phyloP scores from a whole-genome alignment of 331 rosid genomes.

The Ulmus americana region DNA sequence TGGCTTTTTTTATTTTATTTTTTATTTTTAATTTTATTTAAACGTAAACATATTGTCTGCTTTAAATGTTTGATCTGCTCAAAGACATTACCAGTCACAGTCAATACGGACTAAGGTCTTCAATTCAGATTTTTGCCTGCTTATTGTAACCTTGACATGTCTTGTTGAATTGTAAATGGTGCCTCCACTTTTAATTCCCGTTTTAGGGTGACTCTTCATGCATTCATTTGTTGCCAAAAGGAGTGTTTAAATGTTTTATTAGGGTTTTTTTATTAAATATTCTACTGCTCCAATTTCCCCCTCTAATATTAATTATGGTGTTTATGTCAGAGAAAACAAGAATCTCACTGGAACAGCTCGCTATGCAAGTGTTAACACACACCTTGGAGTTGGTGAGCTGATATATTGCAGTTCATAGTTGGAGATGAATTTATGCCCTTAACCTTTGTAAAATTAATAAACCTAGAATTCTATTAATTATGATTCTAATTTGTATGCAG shows the following conservation, averaged over 20 bases:
- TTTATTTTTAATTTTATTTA: no score
- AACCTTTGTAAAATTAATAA: not conserved
- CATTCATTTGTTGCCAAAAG: not conserved
- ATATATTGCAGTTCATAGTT: conserved; percentile 18
- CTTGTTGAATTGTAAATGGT: not conserved
- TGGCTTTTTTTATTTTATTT: not conserved
- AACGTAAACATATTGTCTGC: not conserved
- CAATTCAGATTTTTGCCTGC: not conserved
- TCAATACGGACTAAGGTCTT: not conserved
- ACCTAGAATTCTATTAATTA: not conserved
- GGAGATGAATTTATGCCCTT: conserved; percentile 1
- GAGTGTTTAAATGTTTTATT: not conserved
- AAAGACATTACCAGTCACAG: not conserved
- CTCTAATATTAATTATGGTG: not conserved
- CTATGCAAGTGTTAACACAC: conserved; percentile 99
- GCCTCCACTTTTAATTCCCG: not conserved
- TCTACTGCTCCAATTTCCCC: not conserved
- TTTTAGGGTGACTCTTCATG: not conserved
- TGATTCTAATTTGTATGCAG: conserved; percentile 44
- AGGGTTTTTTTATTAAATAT: not conserved
- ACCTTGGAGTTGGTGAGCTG: conserved; percentile 91
- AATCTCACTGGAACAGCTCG: conserved; percentile 99
- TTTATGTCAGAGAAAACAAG: conserved; percentile 82
- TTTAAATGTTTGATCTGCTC: not conserved
- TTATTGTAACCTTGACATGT: not conserved